These are phyloP conservation scores for Neohortaea acidophila DNA, from an alignment of 495 filamentous ascomycete genomes.

Conservation along the genomic window DNA sequence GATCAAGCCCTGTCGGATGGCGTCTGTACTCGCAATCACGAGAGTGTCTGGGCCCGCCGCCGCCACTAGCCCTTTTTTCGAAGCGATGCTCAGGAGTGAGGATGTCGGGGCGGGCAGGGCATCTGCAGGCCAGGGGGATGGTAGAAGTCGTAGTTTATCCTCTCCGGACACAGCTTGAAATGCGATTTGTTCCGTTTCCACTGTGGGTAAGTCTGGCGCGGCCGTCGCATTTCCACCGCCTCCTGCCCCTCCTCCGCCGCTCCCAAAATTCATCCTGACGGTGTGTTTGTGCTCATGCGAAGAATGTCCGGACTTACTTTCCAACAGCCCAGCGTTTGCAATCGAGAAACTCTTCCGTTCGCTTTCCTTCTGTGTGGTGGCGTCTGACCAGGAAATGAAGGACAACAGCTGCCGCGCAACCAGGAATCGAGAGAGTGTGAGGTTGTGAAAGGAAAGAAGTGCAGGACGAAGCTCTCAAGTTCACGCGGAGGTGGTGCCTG, in stretches of 20 bases:
- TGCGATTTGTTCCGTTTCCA: slow-evolving; percentile 56
- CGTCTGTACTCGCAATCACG: slow-evolving; percentile 58
- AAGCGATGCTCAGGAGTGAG: slow-evolving; percentile 74
- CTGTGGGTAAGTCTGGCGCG: slow-evolving; percentile 42
- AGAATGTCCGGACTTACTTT: too few relatives aligned
- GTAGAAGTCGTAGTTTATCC: slow-evolving; percentile 62
- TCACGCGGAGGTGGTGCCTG: too few relatives aligned
- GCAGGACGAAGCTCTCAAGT: too few relatives aligned
- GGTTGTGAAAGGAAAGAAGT: too few relatives aligned
- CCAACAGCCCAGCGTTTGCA: too few relatives aligned
- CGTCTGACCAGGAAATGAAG: too few relatives aligned
- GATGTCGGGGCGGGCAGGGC: slow-evolving; percentile 61
- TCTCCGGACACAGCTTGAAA: slow-evolving; percentile 71
- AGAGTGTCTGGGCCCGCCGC: slow-evolving; percentile 73
- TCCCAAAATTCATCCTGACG: slow-evolving; percentile 5
- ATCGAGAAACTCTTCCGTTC: too few relatives aligned
- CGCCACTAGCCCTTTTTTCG: slow-evolving; percentile 65
- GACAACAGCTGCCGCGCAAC: too few relatives aligned
- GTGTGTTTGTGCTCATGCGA: slow-evolving; percentile 3
- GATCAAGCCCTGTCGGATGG: slow-evolving; percentile 61
- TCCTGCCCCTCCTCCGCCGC: slow-evolving; percentile 6
- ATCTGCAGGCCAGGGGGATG: slow-evolving; percentile 60
- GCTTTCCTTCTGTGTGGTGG: too few relatives aligned
- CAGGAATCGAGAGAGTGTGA: too few relatives aligned
- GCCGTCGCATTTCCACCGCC: slow-evolving; percentile 16